Evolutionary conservation across 1,284 basidiomycete species (phyloP).

Genomic region (Pisolithus thermaeus): DNA sequence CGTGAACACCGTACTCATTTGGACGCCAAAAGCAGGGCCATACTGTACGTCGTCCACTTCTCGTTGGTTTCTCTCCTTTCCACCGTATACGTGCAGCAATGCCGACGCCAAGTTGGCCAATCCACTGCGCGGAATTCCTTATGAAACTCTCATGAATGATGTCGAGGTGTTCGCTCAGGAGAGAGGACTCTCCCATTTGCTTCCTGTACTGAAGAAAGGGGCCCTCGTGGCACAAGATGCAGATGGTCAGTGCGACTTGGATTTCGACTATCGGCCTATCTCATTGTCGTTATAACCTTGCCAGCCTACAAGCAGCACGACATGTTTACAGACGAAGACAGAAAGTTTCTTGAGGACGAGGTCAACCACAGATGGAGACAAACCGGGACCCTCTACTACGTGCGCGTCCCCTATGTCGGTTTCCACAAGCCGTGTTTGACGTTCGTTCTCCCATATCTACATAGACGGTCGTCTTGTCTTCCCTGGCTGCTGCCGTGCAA

Average conservation of each 20-base stretch:
- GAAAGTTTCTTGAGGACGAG: slow-evolving; percentile 46
- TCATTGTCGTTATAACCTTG: too few species aligned
- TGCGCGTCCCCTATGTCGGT: slow-evolving; percentile 5
- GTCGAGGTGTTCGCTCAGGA: slow-evolving; percentile 52
- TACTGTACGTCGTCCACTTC: slow-evolving; percentile 12
- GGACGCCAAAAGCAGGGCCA: slow-evolving; percentile 6
- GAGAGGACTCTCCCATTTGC: slow-evolving; percentile 46
- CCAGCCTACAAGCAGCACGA: slow-evolving; percentile 46
- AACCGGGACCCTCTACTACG: slow-evolving; percentile 45
- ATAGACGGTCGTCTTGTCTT: slow-evolving; percentile 38
- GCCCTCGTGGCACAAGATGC: slow-evolving; percentile 60
- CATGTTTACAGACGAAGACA: slow-evolving; percentile 58
- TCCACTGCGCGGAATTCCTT: slow-evolving; percentile 50
- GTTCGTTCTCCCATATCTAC: too few species aligned
- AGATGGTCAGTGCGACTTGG: slow-evolving; percentile 10
- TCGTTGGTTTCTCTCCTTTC: not conserved
- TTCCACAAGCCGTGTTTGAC: not conserved
- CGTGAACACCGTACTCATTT: too few species aligned
- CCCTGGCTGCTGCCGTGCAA: slow-evolving; percentile 64
- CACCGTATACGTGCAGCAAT: slow-evolving; percentile 17
- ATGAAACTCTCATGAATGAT: slow-evolving; percentile 50
- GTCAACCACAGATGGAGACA: slow-evolving; percentile 61
- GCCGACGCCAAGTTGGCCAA: slow-evolving; percentile 51
- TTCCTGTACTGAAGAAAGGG: slow-evolving; percentile 52
- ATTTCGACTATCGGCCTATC: too few species aligned